These are phyloP conservation scores for Amauroascus verrucosus DNA, from an alignment of 2,329 filamentous ascomycete genomes.

Conservation along the genomic window DNA sequence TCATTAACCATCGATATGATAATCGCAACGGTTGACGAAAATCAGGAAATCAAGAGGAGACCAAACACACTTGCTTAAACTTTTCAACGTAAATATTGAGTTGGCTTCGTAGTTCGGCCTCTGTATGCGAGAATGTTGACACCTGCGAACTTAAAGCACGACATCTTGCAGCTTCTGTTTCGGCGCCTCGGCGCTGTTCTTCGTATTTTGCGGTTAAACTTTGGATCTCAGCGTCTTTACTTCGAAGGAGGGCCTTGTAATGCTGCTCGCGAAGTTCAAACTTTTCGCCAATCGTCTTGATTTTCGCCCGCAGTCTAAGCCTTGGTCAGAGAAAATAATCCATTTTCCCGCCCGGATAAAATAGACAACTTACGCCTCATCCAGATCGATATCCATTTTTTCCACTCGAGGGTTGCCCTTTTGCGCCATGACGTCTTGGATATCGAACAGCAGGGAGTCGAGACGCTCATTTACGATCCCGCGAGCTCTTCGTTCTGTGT, in stretches of 20 bases:
- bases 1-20: slow-evolving; percentile 9
- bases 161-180: slow-evolving; percentile 67
- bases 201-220: slow-evolving; percentile 82
- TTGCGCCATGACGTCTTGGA: slow-evolving; percentile 79
- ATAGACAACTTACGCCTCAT: slow-evolving; percentile 61
- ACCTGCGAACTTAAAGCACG: slow-evolving; percentile 84
- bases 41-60: neutral
- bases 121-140: slow-evolving; percentile 89
- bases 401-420: slow-evolving; percentile 74
- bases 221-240: slow-evolving; percentile 92
- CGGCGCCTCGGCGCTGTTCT: slow-evolving; percentile 77
- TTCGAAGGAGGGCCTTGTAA: slow-evolving; percentile 82
- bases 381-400: slow-evolving; percentile 73
- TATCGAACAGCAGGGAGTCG: slow-evolving; percentile 66
- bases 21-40: neutral
- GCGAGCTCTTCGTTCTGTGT: slow-evolving; percentile 72
- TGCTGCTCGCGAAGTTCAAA: slow-evolving; percentile 92
- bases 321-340: neutral
- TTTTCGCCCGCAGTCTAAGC: slow-evolving; percentile 54
- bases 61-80: slow-evolving; percentile 80
- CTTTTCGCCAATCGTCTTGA: slow-evolving; percentile 90
- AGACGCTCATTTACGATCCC: slow-evolving; percentile 77
- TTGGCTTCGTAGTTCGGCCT: slow-evolving; percentile 85
- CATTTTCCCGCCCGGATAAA: neutral
- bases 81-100: slow-evolving; percentile 98